Conservation (phyloP, 2,329 filamentous ascomycete species). For the Geosmithia morbida region DNA sequence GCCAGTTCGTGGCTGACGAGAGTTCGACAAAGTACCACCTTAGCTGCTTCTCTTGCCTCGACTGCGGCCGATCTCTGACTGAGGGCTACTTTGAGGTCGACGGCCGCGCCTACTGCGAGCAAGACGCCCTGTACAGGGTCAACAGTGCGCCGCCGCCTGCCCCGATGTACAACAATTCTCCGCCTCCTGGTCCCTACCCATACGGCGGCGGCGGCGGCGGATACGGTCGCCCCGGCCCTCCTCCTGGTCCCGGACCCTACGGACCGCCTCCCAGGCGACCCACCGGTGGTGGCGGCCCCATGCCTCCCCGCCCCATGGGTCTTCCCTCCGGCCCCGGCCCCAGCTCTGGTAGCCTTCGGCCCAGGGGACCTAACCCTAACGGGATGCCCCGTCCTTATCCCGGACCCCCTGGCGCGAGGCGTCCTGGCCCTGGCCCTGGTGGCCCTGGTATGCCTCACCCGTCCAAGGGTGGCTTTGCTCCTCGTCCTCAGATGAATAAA, state of each 20-base stretch:
- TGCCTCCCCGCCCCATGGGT: conserved; percentile 2
- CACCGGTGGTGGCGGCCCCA: conserved; percentile 1
- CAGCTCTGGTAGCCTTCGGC: conserved; percentile 4
- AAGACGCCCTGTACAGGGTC: conserved; percentile 55
- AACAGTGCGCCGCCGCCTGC: conserved; percentile 12
- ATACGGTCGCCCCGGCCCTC: not conserved
- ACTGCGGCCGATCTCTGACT: conserved; percentile 58
- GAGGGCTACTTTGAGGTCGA: conserved; percentile 88
- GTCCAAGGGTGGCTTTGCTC: not conserved
- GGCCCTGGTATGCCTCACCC: conserved; percentile 2
- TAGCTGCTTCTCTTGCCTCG: conserved; percentile 69
- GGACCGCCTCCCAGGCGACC: not conserved
- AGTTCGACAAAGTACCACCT: conserved; percentile 68
- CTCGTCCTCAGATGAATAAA: conserved; percentile 42
- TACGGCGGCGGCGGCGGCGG: not conserved
- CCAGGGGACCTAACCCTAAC: conserved; percentile 3
- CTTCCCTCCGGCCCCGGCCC: conserved; percentile 12
- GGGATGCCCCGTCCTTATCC: conserved; percentile 10
- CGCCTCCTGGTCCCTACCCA: not conserved
- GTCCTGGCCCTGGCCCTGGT: conserved; percentile 1
- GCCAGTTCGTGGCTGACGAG: conserved; percentile 81
- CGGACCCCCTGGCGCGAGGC: conserved; percentile 8
- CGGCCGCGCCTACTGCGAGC: conserved; percentile 70
- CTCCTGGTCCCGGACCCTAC: not conserved
- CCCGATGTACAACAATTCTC: not conserved